A percentile compares a stretch with the other conserved stretches of the same genome.
These are phyloP conservation scores for Grosmannia clavigera DNA, from an alignment of 2,329 filamentous ascomycete genomes.

Conservation along the genomic window DNA sequence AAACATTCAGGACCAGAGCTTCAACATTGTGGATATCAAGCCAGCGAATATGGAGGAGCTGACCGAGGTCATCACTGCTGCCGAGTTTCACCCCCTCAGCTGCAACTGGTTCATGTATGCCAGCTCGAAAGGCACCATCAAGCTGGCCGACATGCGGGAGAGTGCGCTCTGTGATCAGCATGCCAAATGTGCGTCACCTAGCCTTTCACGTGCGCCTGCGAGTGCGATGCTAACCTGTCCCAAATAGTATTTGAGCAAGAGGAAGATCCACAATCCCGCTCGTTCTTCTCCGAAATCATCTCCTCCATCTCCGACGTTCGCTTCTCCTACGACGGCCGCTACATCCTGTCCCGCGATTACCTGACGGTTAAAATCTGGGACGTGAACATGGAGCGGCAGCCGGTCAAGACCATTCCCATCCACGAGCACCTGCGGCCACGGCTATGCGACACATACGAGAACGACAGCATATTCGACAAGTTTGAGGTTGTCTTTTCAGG, in stretches of 20 bases:
- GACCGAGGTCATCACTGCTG: constrained; percentile 95
- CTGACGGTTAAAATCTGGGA: constrained; percentile 99
- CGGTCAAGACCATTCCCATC: constrained; percentile 96
- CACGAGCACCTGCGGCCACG: constrained; percentile 92
- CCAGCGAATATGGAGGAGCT: constrained; percentile 99
- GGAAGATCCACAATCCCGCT: constrained; percentile 90
- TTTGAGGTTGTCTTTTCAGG: constrained; percentile 99
- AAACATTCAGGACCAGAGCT: constrained; percentile 98
- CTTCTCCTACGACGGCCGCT: constrained; percentile 91
- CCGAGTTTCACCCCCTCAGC: constrained; percentile 91
- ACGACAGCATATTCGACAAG: constrained; percentile 99
- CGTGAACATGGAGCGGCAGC: constrained; percentile 96
- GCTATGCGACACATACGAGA: constrained; percentile 96
- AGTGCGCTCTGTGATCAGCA: constrained; percentile 93
- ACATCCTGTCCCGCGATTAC: constrained; percentile 96
- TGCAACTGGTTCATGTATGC: constrained; percentile 99
- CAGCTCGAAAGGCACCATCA: constrained; percentile 97
- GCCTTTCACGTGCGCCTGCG: not conserved
- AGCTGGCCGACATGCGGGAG: constrained; percentile 96
- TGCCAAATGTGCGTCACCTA: constrained; percentile 62
- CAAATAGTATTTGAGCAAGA: constrained; percentile 89
- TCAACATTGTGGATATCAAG: constrained; percentile 99
- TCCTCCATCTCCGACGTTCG: constrained; percentile 98
- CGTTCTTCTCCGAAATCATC: constrained; percentile 99
- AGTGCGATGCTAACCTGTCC: not conserved